Evolutionary conservation across 163 green algal genomes (phyloP).

Genomic region (Coccomyxa subellipsoidea): DNA sequence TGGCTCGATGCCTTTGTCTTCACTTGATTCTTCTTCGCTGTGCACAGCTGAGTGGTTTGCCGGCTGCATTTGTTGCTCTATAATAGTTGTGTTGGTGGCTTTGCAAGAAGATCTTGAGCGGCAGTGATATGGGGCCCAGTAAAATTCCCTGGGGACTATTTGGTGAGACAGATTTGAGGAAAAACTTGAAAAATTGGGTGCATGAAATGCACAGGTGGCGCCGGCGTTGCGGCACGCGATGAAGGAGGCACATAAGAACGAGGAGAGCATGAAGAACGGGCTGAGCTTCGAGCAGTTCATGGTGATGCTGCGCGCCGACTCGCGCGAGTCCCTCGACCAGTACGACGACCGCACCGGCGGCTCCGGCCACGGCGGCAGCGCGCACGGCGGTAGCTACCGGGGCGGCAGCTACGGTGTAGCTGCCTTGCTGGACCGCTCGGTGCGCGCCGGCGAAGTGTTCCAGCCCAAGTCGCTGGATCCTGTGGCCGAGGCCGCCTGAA

Average conservation of each 20-base stretch:
- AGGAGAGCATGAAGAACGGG: slow-evolving; percentile 38
- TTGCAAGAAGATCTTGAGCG: no score
- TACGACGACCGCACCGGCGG: slow-evolving; percentile 5
- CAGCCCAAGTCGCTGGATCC: slow-evolving; percentile 1
- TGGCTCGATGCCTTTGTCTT: no score
- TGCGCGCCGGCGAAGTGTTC: slow-evolving; percentile 2
- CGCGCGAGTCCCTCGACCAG: slow-evolving; percentile 21
- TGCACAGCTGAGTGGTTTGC: no score
- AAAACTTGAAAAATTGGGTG: background rate
- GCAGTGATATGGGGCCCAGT: no score
- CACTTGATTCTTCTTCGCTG: no score
- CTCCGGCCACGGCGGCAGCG: background rate
- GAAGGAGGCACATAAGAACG: slow-evolving; percentile 29
- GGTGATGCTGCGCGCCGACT: slow-evolving; percentile 44
- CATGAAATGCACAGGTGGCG: slow-evolving; percentile 27
- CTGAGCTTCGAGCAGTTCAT: slow-evolving; percentile 46
- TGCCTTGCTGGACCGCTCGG: background rate
- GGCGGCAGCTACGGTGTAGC: background rate
- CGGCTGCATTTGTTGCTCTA: no score
- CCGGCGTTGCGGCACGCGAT: slow-evolving; percentile 34
- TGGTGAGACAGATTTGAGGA: no score
- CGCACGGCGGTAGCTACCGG: background rate
- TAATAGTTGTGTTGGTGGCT: no score
- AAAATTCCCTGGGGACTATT: background rate
- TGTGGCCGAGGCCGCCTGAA: background rate